Base-by-base conservation (phyloP, 164 flowering plant species). In the Magnolia kwangsiensis region DNA sequence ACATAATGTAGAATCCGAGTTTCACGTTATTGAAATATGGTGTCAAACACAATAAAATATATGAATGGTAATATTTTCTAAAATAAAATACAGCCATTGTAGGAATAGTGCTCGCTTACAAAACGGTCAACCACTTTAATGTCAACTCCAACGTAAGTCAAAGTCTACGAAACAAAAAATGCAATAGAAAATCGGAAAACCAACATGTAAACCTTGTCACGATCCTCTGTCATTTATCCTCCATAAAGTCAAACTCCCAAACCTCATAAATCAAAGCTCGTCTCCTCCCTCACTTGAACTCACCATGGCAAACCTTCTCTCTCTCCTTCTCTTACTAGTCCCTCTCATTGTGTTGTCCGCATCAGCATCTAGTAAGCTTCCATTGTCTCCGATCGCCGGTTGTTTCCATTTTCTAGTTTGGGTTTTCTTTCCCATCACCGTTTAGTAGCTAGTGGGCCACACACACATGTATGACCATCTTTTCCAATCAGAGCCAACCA, bases 251-350 rank as follows among this genome's bases (percentile, higher is more conserved):
- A 71, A 72, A 72, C 49, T 23, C 49, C 72, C 9, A 9, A 10
- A 4, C 65, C 74, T 16, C 24, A 72, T 72, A 58, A 72, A 72
- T 14, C 49, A 29, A 37, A 72, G 13, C 74, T 27, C 65, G 5
- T 19, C 24, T 24, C 14, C 37, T 55, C 24, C 51, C 73, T 27
- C 5, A 31, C 67, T 69, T 72, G 7, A 55, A 3, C 31, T 59
- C 49, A 11, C 37, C 23, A 75, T 75, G 77, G 71, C 77, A 55
- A 67, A 29, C 27, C 72, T 51, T 51, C 63, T 51, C 37, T 13
- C 21, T 37, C 67, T 76, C 23, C 37, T 76, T 7, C 11, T 61
- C 20, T 29, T 49, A 11, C 58, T 59, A 8, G 27, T 76, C 70
- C n/a, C 73, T 61, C 55, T 51, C 74, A 11, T 51, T 4, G 21